Base-by-base conservation (phyloP, 1,284 basidiomycete genomes). In the Kwoniella shivajii region DNA sequence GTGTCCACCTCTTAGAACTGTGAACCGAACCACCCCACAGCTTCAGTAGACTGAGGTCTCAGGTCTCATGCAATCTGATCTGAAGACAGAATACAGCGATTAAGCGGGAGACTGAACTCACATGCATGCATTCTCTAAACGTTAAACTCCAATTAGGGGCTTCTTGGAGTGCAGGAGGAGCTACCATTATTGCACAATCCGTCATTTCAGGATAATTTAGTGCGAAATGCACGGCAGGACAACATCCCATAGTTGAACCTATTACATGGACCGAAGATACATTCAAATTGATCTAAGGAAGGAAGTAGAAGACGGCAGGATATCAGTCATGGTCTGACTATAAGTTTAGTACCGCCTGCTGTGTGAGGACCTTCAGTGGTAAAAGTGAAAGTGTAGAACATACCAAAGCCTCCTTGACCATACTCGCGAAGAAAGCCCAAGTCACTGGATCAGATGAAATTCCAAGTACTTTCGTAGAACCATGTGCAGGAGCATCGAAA, bases 401-500 rank as follows among this genome's bases (percentile, higher is more conserved):
- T 10, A 59, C 65, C 30, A 52, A 61, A 50, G 38, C 62, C 31
- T 18, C 59, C 55, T 13, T 42, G 48, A 64, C n/a, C 29, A 61
- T 54, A 6, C 63, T 54, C 0, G 60, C 64, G 2, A 47, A 49
- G 6, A 29, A 31, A 37, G 45, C 42, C 55, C 59, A 54, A 13
- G 50, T 48, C 29, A 60, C 66, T 0, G 4, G 20, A 22, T 48
- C 49, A 18, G 58, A 39, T 4, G 44, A 34, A 2, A 48, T 37
- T 4, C 29, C 37, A 2, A 36, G 33, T 4, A 58, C 59, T n/a
- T 29, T 37, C 2, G 64, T 60, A 2, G 54, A 48, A 3, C 68
- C 68, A 48, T 68, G 68, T 1, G 63, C 68, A 6, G 66, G 60
- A 29, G 57, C 33, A 50, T 70, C 68, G 31, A 70, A 60, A 0